These are phyloP conservation scores for Sporothrix brasiliensis DNA, from an alignment of 2,329 filamentous ascomycete genomes.

Conservation along the genomic window DNA sequence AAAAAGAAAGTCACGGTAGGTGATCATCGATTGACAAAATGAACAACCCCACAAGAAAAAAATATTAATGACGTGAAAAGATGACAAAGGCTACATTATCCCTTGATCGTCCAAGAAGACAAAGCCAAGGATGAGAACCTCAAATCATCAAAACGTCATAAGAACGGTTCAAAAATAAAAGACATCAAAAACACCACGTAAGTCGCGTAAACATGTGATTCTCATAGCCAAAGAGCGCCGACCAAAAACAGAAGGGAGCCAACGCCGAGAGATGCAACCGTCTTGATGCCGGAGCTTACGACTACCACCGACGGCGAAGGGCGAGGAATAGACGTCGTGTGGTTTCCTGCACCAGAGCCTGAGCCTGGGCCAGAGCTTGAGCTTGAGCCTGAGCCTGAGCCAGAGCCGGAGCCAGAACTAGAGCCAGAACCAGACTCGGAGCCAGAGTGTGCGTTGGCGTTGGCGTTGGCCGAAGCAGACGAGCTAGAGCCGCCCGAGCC, in stretches of 20 bases:
- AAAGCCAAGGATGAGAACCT: neutral
- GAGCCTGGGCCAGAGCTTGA: neutral
- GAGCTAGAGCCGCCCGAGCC: slow-evolving; percentile 7
- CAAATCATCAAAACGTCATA: neutral
- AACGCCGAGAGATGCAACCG: slow-evolving; percentile 27
- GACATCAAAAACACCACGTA: neutral
- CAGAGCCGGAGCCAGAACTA: neutral
- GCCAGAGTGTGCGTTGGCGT: neutral
- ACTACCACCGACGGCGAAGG: slow-evolving; percentile 11
- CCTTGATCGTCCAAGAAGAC: slow-evolving; percentile 12
- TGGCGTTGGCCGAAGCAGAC: neutral
- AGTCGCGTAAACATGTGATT: neutral
- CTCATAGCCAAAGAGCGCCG: slow-evolving; percentile 31
- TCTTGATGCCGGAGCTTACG: slow-evolving; percentile 33
- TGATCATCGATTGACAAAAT: neutral
- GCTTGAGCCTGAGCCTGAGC: neutral
- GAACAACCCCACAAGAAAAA: neutral
- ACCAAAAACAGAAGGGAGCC: slow-evolving; percentile 28
- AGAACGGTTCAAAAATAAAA: neutral
- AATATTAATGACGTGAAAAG: too few species aligned
- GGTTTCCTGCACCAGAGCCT: slow-evolving; percentile 17
- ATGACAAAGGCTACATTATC: neutral
- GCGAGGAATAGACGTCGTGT: neutral
- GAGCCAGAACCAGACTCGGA: neutral
- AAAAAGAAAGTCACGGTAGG: too few species aligned